These are phyloP conservation scores for Chlorella sp. DNA, from an alignment of 139 green algal genomes.

Conservation along the genomic window DNA sequence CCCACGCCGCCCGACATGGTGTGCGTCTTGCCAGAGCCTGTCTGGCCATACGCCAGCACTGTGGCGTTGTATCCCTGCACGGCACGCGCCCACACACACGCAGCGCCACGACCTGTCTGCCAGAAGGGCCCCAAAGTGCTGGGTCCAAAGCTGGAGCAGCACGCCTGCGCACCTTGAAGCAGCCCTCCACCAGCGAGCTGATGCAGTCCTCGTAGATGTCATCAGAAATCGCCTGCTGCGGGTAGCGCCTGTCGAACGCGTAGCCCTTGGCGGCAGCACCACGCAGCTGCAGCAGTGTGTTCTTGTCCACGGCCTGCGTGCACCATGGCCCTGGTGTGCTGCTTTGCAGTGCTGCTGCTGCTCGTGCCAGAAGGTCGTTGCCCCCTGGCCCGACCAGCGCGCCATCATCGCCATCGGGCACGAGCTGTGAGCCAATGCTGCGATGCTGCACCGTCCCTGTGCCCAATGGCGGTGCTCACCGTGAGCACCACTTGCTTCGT, in stretches of 20 bases:
- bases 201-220: conserved; percentile 55
- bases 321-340: not conserved
- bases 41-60: conserved; percentile 71
- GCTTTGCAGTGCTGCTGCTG: not conserved
- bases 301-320: conserved; percentile 56
- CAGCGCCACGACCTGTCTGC: too few species aligned
- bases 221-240: conserved; percentile 36
- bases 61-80: conserved; percentile 69
- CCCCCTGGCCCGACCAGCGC: not conserved
- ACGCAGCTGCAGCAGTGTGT: conserved; percentile 50
- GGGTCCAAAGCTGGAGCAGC: too few species aligned
- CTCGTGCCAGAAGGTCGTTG: not conserved
- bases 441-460: too few species aligned
- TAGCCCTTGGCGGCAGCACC: conserved; percentile 49
- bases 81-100: too few species aligned
- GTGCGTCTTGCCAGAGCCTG: conserved; percentile 66
- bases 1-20: conserved; percentile 64
- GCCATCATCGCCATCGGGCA: too few species aligned
- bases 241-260: conserved; percentile 54
- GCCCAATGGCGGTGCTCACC: too few species aligned
- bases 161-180: conserved; percentile 44
- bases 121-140: too few species aligned
- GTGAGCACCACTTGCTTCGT: conserved; percentile 56
- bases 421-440: too few species aligned
- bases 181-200: conserved; percentile 41